Evolutionary conservation across 2,329 filamentous ascomycete species (phyloP).

Genomic region (Helminthosporium solani): DNA sequence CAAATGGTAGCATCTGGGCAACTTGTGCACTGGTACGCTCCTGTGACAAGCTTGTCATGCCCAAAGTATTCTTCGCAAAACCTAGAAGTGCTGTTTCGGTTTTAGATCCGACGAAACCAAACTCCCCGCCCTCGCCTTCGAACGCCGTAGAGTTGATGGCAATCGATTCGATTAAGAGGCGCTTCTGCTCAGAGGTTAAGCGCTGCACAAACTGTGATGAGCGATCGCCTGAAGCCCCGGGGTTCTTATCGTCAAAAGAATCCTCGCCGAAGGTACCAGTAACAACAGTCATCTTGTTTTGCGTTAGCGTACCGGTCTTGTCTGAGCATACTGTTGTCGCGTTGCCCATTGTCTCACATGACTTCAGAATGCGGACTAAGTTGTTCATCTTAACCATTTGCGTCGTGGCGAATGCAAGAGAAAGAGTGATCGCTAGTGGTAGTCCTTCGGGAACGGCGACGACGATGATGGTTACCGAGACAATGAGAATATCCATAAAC

Average conservation of each 20-base stretch:
- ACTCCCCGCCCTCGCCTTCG: slow-evolving; percentile 47
- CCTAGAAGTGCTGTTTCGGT: slow-evolving; percentile 57
- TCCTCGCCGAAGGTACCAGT: slow-evolving; percentile 38
- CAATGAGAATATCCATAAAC: slow-evolving; percentile 43
- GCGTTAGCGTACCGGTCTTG: slow-evolving; percentile 41
- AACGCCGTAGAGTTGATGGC: slow-evolving; percentile 54
- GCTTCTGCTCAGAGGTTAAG: slow-evolving; percentile 41
- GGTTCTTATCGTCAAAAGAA: slow-evolving; percentile 55
- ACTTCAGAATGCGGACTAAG: slow-evolving; percentile 37
- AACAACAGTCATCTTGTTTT: slow-evolving; percentile 47
- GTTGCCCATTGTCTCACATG: slow-evolving; percentile 39
- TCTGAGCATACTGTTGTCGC: slow-evolving; percentile 42
- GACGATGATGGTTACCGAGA: slow-evolving; percentile 43
- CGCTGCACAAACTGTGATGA: slow-evolving; percentile 44
- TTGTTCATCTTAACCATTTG: slow-evolving; percentile 41
- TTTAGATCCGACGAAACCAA: slow-evolving; percentile 57
- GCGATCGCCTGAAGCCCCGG: slow-evolving; percentile 47
- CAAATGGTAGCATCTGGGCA: slow-evolving; percentile 55
- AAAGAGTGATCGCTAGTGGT: slow-evolving; percentile 29
- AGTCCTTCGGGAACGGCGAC: slow-evolving; percentile 44
- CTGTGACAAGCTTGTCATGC: slow-evolving; percentile 51
- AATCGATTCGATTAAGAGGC: slow-evolving; percentile 24
- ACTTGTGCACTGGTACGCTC: slow-evolving; percentile 50
- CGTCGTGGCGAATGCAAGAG: slow-evolving; percentile 32
- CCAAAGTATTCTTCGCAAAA: slow-evolving; percentile 52